Evolutionary conservation across 257 asterid species (phyloP).

Genomic region (Lycium barbarum): DNA sequence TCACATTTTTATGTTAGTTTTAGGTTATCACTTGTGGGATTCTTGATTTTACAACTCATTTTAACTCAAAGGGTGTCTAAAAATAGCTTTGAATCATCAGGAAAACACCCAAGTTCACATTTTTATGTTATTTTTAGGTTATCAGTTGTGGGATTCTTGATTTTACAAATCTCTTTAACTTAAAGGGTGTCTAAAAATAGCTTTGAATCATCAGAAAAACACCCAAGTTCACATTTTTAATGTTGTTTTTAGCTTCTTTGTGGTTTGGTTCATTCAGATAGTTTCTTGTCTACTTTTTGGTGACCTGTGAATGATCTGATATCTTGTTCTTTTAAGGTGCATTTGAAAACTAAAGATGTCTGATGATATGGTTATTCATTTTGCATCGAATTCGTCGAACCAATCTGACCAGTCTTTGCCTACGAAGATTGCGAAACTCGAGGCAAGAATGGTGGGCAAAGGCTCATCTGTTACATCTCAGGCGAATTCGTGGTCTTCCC

Average conservation of each 20-base stretch:
- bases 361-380: conserved; percentile 75
- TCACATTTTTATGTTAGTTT: not conserved
- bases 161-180: not conserved
- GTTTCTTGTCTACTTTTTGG: conserved; percentile 8
- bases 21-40: not conserved
- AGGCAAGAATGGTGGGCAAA: conserved; percentile 92
- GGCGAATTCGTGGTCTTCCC: conserved; percentile 51
- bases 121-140: not conserved
- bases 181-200: not conserved
- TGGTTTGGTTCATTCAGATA: not conserved
- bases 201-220: conserved; percentile 9
- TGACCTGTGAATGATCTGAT: conserved; percentile 16
- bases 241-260: not conserved
- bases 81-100: not conserved
- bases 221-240: conserved; percentile 7
- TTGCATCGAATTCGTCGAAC: conserved; percentile 90
- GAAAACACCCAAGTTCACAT: conserved; percentile 20
- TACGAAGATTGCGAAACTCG: conserved; percentile 84
- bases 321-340: not conserved
- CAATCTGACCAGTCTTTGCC: conserved; percentile 80
- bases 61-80: not conserved
- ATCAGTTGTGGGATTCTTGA: no score
- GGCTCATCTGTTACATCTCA: conserved; percentile 59
- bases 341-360: conserved; percentile 53
- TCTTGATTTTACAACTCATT: not conserved